Conservation (phyloP, 768 basidiomycete species). For the Mrakia frigida region DNA sequence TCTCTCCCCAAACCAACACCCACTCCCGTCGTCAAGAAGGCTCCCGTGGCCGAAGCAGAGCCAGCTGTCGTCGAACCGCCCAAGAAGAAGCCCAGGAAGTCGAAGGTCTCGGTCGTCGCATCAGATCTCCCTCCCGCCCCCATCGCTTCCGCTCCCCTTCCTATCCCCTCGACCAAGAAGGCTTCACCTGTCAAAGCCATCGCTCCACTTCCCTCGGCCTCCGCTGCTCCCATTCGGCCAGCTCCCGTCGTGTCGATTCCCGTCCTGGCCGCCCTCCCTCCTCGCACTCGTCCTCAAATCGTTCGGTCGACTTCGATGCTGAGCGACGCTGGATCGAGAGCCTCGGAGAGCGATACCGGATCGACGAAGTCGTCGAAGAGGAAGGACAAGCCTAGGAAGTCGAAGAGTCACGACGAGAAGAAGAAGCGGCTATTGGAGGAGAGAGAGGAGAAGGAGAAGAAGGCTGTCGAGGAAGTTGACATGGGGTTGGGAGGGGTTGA, state of each 20-base stretch:
- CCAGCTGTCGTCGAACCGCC: neutral
- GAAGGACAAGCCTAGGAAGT: conserved; percentile 6
- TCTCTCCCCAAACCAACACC: too few species aligned
- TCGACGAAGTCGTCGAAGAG: neutral
- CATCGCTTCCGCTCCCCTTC: neutral
- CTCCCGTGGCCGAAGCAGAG: neutral
- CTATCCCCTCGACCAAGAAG: neutral
- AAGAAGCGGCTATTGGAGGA: neutral
- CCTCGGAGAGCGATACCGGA: conserved; percentile 5
- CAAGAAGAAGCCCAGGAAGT: conserved; percentile 1
- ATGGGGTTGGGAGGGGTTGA: neutral
- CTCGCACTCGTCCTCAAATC: neutral
- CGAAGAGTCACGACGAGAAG: conserved; percentile 4
- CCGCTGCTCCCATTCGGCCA: neutral
- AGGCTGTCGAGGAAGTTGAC: conserved; percentile 7
- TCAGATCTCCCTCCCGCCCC: neutral
- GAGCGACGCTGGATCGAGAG: neutral
- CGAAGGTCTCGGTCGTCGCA: neutral
- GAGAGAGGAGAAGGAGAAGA: conserved; percentile 16
- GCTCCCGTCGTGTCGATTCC: neutral
- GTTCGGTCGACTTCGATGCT: neutral
- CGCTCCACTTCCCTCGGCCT: neutral
- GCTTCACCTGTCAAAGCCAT: neutral
- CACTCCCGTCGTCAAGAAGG: neutral
- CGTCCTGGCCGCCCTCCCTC: neutral